Evolutionary conservation across 2,329 filamentous ascomycete species (phyloP), one percentile per base, ranked within the genome.

Genomic region (Elsinoe ampelina): DNA sequence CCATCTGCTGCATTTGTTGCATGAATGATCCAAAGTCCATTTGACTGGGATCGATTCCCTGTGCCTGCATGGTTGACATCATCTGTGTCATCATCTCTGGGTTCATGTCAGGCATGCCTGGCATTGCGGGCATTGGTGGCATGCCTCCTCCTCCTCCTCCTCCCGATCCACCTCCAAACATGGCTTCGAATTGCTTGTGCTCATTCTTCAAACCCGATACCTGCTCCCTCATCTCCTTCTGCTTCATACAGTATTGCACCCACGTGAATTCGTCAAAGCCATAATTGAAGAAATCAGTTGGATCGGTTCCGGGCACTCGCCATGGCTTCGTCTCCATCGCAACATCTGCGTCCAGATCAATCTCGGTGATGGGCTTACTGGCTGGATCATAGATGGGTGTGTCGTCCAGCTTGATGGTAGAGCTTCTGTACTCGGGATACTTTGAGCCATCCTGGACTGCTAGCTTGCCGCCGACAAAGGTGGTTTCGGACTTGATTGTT

Each of bases 201-300:
- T 83, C 77, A 55, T 76, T 87, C 75, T 92, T 95, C 73, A 95
- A 91, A 10, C 45, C 57, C 58, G 81, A 82, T 63, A 89, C 89
- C 63, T 92, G 88, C 62, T 82, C 82, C 15, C 87, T 82, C 65
- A 96, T 78, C 20, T 77, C 78, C 62, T 93, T 84, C 70, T 97
- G 93, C 67, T 95, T 95, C 59, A 89, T 78, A 32, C 91, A 90
- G 70, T 98, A 98, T 55, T 91, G 81, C 5, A 91, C 87, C 93
- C 93, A 98, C 1, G 91, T 95, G 72, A 96, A 97, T 72, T 97
- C 92, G 73, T 97, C 92, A 68, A 97, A 97, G 58, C 92, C 92
- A 72, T 97, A 97, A 76, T 97, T 97, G 81, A 97, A 97, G 74
- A 95, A 97, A 70, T 98, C 93, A 59, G 87, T 93, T 56, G 95